phyloP scores from a whole-genome alignment of 768 basidiomycete genomes.

The Coprinellus micaceus region DNA sequence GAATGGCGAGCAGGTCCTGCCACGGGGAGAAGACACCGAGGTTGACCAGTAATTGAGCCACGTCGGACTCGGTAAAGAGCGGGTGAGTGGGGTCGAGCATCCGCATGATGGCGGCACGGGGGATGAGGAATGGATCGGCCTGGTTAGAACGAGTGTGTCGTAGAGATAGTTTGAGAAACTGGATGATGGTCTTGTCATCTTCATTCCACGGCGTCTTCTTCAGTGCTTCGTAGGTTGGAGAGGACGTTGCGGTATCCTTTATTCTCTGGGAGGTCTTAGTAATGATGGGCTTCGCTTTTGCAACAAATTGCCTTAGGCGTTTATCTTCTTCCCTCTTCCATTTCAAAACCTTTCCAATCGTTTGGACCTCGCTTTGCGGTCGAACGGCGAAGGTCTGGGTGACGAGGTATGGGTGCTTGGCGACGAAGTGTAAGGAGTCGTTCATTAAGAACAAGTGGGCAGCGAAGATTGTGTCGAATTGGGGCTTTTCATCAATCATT shows the following conservation, averaged over 20 bases:
- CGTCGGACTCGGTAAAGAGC: slow-evolving; percentile 28
- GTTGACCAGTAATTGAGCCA: slow-evolving; percentile 55
- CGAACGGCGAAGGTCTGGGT: slow-evolving; percentile 60
- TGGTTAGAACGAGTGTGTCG: slow-evolving; percentile 48
- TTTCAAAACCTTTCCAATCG: slow-evolving; percentile 42
- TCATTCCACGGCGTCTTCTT: slow-evolving; percentile 41
- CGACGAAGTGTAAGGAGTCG: slow-evolving; percentile 48
- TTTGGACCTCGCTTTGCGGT: slow-evolving; percentile 52
- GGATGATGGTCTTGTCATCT: slow-evolving; percentile 54
- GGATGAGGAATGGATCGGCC: slow-evolving; percentile 55
- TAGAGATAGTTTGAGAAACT: slow-evolving; percentile 55
- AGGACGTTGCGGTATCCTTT: slow-evolving; percentile 26
- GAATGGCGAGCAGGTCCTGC: slow-evolving; percentile 55
- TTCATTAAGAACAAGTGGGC: slow-evolving; percentile 67
- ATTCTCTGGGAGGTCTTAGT: slow-evolving; percentile 26
- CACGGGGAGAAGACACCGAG: slow-evolving; percentile 78
- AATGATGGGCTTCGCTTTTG: slow-evolving; percentile 47
- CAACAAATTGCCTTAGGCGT: slow-evolving; percentile 45
- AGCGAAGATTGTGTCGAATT: slow-evolving; percentile 36
- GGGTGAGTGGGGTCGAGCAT: slow-evolving; percentile 38
- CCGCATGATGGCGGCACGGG: slow-evolving; percentile 56
- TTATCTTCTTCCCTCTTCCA: slow-evolving; percentile 43
- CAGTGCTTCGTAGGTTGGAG: slow-evolving; percentile 26
- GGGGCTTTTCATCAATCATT: slow-evolving; percentile 35
- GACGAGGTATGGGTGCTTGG: slow-evolving; percentile 43